Percentiles rank a stretch among this genome's conserved stretches.
These are phyloP conservation scores for Penicillium sp. DNA, from an alignment of 2,329 filamentous ascomycete species.

Conservation along the genomic window DNA sequence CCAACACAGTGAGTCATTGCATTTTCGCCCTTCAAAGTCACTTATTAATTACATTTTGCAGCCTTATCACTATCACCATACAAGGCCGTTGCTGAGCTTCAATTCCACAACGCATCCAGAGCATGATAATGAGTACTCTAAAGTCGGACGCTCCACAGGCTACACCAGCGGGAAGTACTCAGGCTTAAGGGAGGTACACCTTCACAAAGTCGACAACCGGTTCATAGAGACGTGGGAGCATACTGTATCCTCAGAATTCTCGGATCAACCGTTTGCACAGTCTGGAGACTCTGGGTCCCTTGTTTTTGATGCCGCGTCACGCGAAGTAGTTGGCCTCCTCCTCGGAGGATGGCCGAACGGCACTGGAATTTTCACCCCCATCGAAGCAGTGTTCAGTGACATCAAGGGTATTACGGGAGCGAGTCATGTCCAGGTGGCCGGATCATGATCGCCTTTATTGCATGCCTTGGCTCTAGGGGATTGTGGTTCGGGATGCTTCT, in stretches of 20 bases:
- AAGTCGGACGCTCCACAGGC: not conserved
- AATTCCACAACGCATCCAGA: not conserved
- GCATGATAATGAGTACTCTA: not conserved
- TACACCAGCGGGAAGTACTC: not conserved
- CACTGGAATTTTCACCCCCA: not conserved
- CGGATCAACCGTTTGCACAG: not conserved
- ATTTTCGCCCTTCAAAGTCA: not conserved
- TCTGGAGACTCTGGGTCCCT: not conserved
- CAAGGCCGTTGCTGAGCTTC: not conserved
- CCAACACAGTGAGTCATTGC: not conserved
- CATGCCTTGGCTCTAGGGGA: too few relatives aligned
- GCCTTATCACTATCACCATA: not conserved
- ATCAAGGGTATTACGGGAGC: not conserved
- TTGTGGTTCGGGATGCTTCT: too few relatives aligned
- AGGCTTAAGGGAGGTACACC: not conserved
- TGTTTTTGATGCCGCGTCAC: not conserved
- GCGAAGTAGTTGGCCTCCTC: not conserved
- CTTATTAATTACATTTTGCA: not conserved
- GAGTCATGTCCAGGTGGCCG: conserved; percentile 4
- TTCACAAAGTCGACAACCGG: not conserved
- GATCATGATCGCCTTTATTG: too few relatives aligned
- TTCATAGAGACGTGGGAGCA: not conserved
- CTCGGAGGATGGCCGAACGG: not conserved
- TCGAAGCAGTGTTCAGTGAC: not conserved
- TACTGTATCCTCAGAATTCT: not conserved